A percentile compares a stretch with the other conserved stretches of the same genome.
phyloP scores from a whole-genome alignment of 352 stramenopile genomes.

The Phytophthora parvispora region DNA sequence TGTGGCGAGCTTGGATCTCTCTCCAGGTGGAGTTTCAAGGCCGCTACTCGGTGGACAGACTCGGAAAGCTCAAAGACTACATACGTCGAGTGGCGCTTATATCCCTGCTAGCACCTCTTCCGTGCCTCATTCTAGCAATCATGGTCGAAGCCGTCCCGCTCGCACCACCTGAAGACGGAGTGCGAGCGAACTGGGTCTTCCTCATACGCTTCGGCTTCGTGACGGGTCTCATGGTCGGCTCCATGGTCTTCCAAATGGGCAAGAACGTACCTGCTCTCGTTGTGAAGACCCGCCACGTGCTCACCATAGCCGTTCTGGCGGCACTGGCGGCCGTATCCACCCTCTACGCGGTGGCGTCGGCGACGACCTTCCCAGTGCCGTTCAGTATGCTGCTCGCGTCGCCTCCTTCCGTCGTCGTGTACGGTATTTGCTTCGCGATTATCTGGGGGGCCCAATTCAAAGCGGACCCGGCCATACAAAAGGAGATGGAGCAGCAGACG shows the following conservation, averaged over 20 bases:
- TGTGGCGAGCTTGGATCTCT: conserved; percentile 5
- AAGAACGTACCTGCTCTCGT: conserved; percentile 10
- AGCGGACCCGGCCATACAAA: conserved; percentile 12
- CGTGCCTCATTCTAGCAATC: conserved; percentile 16
- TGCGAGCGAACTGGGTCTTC: conserved; percentile 23
- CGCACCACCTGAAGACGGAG: conserved; percentile 12
- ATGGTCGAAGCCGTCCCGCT: conserved; percentile 20
- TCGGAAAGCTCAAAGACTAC: conserved; percentile 20
- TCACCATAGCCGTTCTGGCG: conserved; percentile 15
- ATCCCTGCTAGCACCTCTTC: conserved; percentile 6
- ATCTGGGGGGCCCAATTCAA: conserved; percentile 27
- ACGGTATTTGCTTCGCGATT: conserved; percentile 17
- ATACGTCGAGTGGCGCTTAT: conserved; percentile 11
- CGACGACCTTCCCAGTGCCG: conserved; percentile 21
- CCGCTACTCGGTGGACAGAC: conserved; percentile 27
- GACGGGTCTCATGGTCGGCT: conserved; percentile 10
- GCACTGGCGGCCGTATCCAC: conserved; percentile 3
- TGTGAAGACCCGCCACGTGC: conserved; percentile 11
- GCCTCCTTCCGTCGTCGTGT: conserved; percentile 16
- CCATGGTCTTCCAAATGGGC: conserved; percentile 23
- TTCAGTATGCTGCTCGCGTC: conserved; percentile 21
- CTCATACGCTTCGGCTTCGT: conserved; percentile 19
- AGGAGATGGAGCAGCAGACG: conserved; percentile 17
- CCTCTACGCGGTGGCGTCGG: conserved; percentile 11
- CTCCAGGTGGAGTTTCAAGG: conserved; percentile 41